Base-by-base conservation (phyloP, 1,284 basidiomycete species). In the Ceratorhiza oryzae-sativae region DNA sequence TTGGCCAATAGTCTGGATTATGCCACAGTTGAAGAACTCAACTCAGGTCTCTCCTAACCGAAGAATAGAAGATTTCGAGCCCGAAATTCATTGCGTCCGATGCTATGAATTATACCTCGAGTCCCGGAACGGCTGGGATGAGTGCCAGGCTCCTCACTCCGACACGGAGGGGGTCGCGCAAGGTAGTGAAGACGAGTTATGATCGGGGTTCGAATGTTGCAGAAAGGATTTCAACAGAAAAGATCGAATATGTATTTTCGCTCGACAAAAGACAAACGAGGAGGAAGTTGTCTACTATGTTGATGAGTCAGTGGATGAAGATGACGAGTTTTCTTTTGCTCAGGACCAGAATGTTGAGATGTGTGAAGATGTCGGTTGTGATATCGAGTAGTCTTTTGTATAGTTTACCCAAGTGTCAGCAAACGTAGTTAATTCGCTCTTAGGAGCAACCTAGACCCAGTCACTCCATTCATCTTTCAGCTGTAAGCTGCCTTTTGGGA, bases 311-410 rank as follows among this genome's bases (percentile, higher is more conserved):
- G 56, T 59, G 4, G 56, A 59, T 42, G 36, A 59, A 5, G 56
- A 59, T 42, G 36, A 59, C 18, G 56, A 59, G 56, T 59, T 39
- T 20, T n/a, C n/a, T n/a, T 59, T 41, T 42, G 56, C 36, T 41
- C 36, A 59, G 36, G 42, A 59, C 56, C 15, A 59, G 56, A 59
- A 59, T 13, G 39, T 59, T 6, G 27, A 20, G 23, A 13, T 6
- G 4, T 59, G 56, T 15, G 56, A 59, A 8, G 56, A 41, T n/a
- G 27, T 20, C 3, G 56, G 56, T 30, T 53, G 49, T 27, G 49
- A 53, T 13, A 27, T 53, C 10, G 49, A 53, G 27, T 53, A 27
- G 23, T 13, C 13, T 39, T 39, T n/a, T n/a, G n/a, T n/a, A n/a
- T n/a, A n/a, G n/a, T n/a, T n/a, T 39, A 13, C 13, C 36, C 36